Conservation (phyloP, 2,329 filamentous ascomycete genomes). For the Xylariomycetidae sp. region DNA sequence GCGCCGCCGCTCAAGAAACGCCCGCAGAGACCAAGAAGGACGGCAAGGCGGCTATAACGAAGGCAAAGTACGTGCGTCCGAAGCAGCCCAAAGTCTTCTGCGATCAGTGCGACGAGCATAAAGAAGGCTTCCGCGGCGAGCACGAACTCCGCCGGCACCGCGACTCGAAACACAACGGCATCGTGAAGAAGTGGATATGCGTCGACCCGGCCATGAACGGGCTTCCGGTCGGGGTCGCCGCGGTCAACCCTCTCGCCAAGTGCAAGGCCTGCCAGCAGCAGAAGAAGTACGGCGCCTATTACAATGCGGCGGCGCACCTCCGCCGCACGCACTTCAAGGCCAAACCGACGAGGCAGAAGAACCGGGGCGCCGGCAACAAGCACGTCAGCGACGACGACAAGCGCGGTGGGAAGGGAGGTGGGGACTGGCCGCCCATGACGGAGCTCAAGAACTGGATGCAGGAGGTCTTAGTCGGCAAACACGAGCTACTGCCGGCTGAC, state of each 20-base stretch:
- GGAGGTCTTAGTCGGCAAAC: conserved; percentile 41
- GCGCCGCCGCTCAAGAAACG: conserved; percentile 13
- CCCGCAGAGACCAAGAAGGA: conserved; percentile 29
- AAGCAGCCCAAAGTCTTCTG: conserved; percentile 69
- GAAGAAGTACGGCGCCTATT: conserved; percentile 86
- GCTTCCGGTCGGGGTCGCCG: conserved; percentile 39
- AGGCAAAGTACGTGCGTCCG: conserved; percentile 53
- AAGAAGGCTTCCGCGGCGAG: conserved; percentile 77
- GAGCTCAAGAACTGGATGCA: conserved; percentile 58
- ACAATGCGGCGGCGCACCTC: conserved; percentile 90
- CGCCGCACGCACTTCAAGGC: conserved; percentile 82
- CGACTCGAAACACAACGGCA: conserved; percentile 57
- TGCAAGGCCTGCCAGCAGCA: conserved; percentile 77
- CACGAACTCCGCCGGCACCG: conserved; percentile 73
- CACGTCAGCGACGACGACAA: conserved; percentile 37
- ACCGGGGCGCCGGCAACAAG: conserved; percentile 29
- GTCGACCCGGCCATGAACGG: conserved; percentile 44
- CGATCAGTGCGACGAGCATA: conserved; percentile 63
- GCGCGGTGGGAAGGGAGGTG: conserved; percentile 50
- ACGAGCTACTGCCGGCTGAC: conserved; percentile 21
- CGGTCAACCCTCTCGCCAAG: conserved; percentile 62
- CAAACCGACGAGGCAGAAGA: conserved; percentile 44
- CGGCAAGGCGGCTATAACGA: conserved; percentile 38
- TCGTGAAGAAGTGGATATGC: conserved; percentile 55
- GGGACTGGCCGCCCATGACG: conserved; percentile 51